Evolutionary conservation across 2,329 filamentous ascomycete species (phyloP), one percentile per base, ranked within the genome.

Genomic region (Diaporthe batatas): DNA sequence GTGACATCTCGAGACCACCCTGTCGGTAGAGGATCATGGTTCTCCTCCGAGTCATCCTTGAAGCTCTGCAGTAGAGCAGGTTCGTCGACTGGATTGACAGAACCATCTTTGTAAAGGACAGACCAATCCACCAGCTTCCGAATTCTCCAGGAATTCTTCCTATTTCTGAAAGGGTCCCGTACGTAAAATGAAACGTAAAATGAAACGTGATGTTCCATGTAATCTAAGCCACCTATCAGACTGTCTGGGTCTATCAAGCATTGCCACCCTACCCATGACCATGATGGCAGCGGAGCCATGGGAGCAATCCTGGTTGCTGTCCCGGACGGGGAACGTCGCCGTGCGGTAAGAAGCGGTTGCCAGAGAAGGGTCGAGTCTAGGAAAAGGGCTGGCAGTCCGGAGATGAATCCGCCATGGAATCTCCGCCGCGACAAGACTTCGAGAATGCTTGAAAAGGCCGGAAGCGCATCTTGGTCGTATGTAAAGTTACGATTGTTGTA

Each of bases 261-360:
- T 34, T 51, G 54, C 54, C 68, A 70, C 1, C 51, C 68, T 11
- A 54, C 23, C 68, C 68, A 70, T 4, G 68, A 70, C 68, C 68
- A 70, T 6, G 68, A 70, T 6, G 68, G 42, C 2, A 39, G 36
- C 6, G 25, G 42, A 4, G 12, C 32, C 68, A 39, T 51, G 14
- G 7, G 58, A n/a, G 16, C 39, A n/a, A 44, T 7, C 8, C 6
- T 32, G n/a, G 39, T 12, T 23, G 58, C 58, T 47, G 58, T 21
- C 7, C 4, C 16, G 23, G 3, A 7, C 14, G 23, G 36, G 23
- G 23, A n/a, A 23, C 68, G 25, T 23, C 68, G 55, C 14, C 32
- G 21, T 34, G 55, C 55, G 21, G 16, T 18, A 1, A 36, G 8
- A 39, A 59, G 55, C 4, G 68, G 68, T 18, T 70, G 68, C 68